Conservation (phyloP, 2,329 filamentous ascomycete genomes). For the Fusarium dimerum region DNA sequence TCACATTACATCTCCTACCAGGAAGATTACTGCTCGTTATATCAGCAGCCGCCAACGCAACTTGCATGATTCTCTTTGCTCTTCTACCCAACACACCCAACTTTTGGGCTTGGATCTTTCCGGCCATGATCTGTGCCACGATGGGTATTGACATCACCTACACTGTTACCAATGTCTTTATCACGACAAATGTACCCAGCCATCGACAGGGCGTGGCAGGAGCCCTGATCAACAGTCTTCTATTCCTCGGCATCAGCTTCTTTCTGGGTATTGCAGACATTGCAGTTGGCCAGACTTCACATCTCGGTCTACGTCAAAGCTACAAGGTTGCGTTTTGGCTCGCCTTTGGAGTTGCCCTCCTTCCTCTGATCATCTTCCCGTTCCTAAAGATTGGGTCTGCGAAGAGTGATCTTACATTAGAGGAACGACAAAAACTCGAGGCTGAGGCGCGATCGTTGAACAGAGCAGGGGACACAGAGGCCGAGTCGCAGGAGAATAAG, state of each 20-base stretch:
- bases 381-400: slow-evolving; percentile 28
- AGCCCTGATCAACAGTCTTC: slow-evolving; percentile 61
- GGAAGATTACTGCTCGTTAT: slow-evolving; percentile 55
- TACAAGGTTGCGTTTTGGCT: slow-evolving; percentile 31
- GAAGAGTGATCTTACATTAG: slow-evolving; percentile 30
- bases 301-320: slow-evolving; percentile 34
- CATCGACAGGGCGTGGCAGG: slow-evolving; percentile 65
- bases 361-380: slow-evolving; percentile 20
- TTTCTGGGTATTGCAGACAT: slow-evolving; percentile 66
- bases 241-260: slow-evolving; percentile 65
- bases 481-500: slow-evolving; percentile 11
- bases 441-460: slow-evolving; percentile 6
- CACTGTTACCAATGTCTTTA: slow-evolving; percentile 67
- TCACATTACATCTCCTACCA: slow-evolving; percentile 56
- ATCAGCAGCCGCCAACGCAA: slow-evolving; percentile 52
- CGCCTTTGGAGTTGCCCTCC: slow-evolving; percentile 21
- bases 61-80: slow-evolving; percentile 56
- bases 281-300: slow-evolving; percentile 42
- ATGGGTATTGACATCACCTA: slow-evolving; percentile 67
- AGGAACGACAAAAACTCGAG: slow-evolving; percentile 26
- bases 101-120: slow-evolving; percentile 67
- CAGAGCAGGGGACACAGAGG: slow-evolving; percentile 9
- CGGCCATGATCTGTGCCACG: slow-evolving; percentile 59
- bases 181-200: slow-evolving; percentile 62
- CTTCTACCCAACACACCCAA: slow-evolving; percentile 52